A percentile compares a stretch with the other conserved stretches of the same genome.
phyloP scores from a whole-genome alignment of 75 land plant genomes.

The Pinus albicaulis region DNA sequence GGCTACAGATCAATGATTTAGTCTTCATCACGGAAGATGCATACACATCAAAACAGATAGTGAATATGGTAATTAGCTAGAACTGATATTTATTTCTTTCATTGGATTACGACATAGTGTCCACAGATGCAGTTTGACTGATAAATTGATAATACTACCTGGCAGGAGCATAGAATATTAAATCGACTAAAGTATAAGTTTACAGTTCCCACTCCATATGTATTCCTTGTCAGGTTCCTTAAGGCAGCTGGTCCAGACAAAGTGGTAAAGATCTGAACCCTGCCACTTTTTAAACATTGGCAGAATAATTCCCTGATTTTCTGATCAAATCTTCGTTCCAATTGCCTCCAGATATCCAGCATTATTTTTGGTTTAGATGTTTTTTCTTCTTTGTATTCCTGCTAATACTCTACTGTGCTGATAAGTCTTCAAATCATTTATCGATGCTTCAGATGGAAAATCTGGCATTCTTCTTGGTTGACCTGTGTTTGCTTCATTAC shows the following conservation, averaged over 20 bases:
- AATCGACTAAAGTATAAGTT: slow-evolving; percentile 70
- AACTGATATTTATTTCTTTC: not conserved
- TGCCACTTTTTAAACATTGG: not conserved
- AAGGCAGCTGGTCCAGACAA: slow-evolving; percentile 69
- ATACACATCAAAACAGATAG: slow-evolving; percentile 63
- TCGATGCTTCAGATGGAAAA: slow-evolving; percentile 44
- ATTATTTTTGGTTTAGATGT: slow-evolving; percentile 73
- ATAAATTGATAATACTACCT: not conserved
- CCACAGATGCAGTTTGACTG: not conserved
- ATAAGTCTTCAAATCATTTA: no score
- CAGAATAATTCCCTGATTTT: not conserved
- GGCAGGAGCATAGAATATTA: slow-evolving; percentile 62
- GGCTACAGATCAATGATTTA: slow-evolving; percentile 61
- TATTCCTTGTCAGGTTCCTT: slow-evolving; percentile 74
- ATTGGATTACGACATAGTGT: not conserved
- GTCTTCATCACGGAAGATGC: slow-evolving; percentile 67
- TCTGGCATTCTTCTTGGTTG: slow-evolving; percentile 69
- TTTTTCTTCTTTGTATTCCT: slow-evolving; percentile 51
- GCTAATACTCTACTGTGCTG: no score
- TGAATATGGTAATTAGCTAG: slow-evolving; percentile 49
- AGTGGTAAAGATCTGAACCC: slow-evolving; percentile 31
- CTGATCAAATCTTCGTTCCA: not conserved
- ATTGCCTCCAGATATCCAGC: slow-evolving; percentile 43
- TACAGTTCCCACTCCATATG: slow-evolving; percentile 85
- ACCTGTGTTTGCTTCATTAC: slow-evolving; percentile 72